Evolutionary conservation across 2,329 filamentous ascomycete genomes (phyloP), one percentile per base, ranked within the genome.

Genomic region (Aureobasidium musti): DNA sequence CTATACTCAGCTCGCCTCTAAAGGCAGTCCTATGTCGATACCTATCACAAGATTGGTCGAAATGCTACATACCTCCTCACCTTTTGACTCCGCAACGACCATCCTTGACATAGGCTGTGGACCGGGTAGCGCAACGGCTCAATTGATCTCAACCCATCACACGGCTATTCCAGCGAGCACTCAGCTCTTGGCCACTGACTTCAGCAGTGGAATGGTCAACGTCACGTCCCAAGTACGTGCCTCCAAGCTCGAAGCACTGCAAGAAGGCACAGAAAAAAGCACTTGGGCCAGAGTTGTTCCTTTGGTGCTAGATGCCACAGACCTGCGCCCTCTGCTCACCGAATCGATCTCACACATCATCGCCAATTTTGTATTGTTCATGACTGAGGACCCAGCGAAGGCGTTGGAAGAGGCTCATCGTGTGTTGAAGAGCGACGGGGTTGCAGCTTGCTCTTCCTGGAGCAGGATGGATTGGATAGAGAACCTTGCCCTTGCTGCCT

Each of bases 21-120:
- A 21, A 66, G 41, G n/a, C 35, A 13, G 23, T 3, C 41, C 45
- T 17, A 66, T 60, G 54, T 43, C 28, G 19, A 54, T 57, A 33
- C 71, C 73, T 2, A 74, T 73, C 39, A 54, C 37, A 14, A 56
- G 61, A 11, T 68, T 76, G 67, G 70, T 77, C 60, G 65, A 70
- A 6, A 68, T 69, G 8, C 67, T 70, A 8, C 71, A 77, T 66
- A 67, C 70, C 5, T 47, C 70, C 2, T 52, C 49, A 2, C 71
- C 75, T 6, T 73, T 76, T 66, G 68, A 68, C 13, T 49, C 71
- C 43, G 75, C 75, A 3, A 72, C 71, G 0, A 70, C 69, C 0
- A 73, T 77, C 43, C 71, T 74, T 37, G 75, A 77, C 67, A 71
- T 75, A 53, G 75, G 75, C 54, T 73, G 72, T 61, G 75, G 74